A percentile compares a stretch with the other conserved stretches of the same genome.
Conservation (phyloP, 2,329 filamentous ascomycete genomes). For the Penicillium glabrum region DNA sequence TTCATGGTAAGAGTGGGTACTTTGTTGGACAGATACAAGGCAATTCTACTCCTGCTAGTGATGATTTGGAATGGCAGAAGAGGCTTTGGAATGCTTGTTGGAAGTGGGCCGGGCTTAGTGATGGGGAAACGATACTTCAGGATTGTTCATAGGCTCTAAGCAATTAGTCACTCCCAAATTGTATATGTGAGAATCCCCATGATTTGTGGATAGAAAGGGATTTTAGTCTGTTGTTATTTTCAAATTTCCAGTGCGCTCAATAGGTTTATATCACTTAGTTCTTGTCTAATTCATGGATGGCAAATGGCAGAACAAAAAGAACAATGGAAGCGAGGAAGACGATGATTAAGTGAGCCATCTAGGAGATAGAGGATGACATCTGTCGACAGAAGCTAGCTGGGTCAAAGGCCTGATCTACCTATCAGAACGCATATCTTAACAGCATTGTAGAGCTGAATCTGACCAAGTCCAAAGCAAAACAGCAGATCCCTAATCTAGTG, state of each 20-base stretch:
- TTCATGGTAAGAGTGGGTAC: constrained; percentile 16
- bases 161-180: not conserved
- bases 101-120: constrained; percentile 15
- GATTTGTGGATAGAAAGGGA: not conserved
- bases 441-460: too few relatives aligned
- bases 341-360: too few relatives aligned
- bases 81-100: constrained; percentile 20
- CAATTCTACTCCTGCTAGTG: constrained; percentile 1
- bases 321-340: too few relatives aligned
- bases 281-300: too few relatives aligned
- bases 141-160: not conserved
- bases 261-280: too few relatives aligned
- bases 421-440: too few relatives aligned
- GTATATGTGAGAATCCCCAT: not conserved
- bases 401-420: too few relatives aligned
- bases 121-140: not conserved
- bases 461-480: not conserved
- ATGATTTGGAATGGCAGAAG: constrained; percentile 4
- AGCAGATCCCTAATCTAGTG: constrained; percentile 2
- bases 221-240: too few relatives aligned
- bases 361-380: too few relatives aligned
- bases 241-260: too few relatives aligned
- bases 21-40: constrained; percentile 10
- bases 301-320: too few relatives aligned
- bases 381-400: too few relatives aligned